Evolutionary conservation across 1,139 yeast species (phyloP).

Genomic region (Yamadazyma triangularis): DNA sequence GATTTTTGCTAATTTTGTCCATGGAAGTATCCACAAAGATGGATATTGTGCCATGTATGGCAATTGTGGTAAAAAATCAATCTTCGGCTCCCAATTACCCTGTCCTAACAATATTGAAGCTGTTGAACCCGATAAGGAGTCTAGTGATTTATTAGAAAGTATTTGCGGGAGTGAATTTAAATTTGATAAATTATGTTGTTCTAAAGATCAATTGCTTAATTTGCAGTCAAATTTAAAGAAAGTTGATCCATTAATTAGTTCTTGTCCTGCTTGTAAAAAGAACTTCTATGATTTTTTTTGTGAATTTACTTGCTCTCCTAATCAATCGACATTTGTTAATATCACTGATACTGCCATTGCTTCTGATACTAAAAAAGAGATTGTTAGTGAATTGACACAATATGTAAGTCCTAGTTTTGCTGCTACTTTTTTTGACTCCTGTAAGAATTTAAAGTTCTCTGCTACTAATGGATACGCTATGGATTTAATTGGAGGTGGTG

Average conservation of each 20-base stretch:
- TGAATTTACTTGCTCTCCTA: constrained; percentile 84
- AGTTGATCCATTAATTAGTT: constrained; percentile 76
- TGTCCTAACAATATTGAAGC: constrained; percentile 61
- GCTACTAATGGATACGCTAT: constrained; percentile 96
- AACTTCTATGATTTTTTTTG: constrained; percentile 86
- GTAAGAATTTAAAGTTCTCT: constrained; percentile 84
- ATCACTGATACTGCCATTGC: constrained; percentile 56
- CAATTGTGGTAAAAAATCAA: constrained; percentile 72
- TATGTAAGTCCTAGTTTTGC: constrained; percentile 62
- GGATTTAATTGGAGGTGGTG: constrained; percentile 98
- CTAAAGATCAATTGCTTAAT: constrained; percentile 28
- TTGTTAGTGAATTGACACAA: constrained; percentile 70
- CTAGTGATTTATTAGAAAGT: constrained; percentile 43
- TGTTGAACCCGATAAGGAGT: constrained; percentile 36
- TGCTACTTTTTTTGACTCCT: constrained; percentile 65
- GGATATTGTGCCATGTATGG: constrained; percentile 59
- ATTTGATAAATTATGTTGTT: constrained; percentile 34
- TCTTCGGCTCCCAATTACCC: constrained; percentile 78
- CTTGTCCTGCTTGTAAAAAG: constrained; percentile 91
- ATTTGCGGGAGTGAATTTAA: constrained; percentile 73
- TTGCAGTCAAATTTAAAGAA: constrained; percentile 54
- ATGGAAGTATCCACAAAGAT: constrained; percentile 21
- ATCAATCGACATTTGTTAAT: constrained; percentile 72
- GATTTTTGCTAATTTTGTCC: no score
- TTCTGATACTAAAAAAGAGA: constrained; percentile 44